These are phyloP conservation scores for Eruca vesicaria DNA, from an alignment of 441 rosid genomes.

Conservation along the genomic window DNA sequence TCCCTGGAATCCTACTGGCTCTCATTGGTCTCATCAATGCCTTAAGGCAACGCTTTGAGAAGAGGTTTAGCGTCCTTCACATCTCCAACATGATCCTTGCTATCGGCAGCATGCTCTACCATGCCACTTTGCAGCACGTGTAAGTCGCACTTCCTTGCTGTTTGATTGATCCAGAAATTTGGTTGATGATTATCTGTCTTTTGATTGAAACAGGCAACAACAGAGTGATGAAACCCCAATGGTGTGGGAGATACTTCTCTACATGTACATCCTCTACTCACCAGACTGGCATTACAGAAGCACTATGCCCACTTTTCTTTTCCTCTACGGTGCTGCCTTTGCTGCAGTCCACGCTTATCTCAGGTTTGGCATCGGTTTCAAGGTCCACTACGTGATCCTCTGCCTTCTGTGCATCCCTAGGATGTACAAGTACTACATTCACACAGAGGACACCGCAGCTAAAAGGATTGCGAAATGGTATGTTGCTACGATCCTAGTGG, in stretches of 20 bases:
- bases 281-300: constrained; percentile 97
- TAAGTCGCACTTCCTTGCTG: constrained; percentile 34
- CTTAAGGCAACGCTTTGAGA: constrained; percentile 85
- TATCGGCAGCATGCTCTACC: constrained; percentile 91
- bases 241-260: constrained; percentile 97
- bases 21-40: constrained; percentile 79
- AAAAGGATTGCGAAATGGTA: constrained; percentile 72
- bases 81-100: constrained; percentile 87
- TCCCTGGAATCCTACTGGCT: constrained; percentile 75
- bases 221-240: constrained; percentile 93
- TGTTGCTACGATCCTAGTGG: constrained; percentile 55
- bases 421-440: constrained; percentile 90
- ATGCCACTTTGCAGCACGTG: constrained; percentile 78
- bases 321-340: constrained; percentile 78
- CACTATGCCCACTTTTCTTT: constrained; percentile 90
- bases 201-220: constrained; percentile 63
- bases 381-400: constrained; percentile 72
- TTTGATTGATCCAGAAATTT: background rate
- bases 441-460: constrained; percentile 63
- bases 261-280: constrained; percentile 86
- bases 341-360: constrained; percentile 63
- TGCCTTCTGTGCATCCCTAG: constrained; percentile 91
- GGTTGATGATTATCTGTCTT: background rate
- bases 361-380: constrained; percentile 77
- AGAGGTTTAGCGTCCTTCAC: constrained; percentile 88